Base-by-base conservation (phyloP, 2,329 filamentous ascomycete genomes). In the Madurella mycetomatis region DNA sequence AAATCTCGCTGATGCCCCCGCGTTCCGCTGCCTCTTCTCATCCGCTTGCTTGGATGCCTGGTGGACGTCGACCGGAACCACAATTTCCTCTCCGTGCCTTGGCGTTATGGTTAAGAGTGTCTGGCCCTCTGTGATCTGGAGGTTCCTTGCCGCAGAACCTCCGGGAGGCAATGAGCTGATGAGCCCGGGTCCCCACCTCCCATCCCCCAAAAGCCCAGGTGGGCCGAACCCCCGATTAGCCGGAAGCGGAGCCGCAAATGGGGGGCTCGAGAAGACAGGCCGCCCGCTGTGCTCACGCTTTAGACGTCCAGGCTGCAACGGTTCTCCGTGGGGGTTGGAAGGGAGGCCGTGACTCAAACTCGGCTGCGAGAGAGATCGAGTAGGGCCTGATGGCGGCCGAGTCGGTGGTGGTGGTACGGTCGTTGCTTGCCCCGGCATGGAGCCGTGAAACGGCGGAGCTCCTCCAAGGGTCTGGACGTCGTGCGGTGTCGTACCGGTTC, bases 11-110 rank as follows among this genome's bases (percentile, higher is more conserved):
- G 90, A 95, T 5, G 90, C 90, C 46, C 88, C 88, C 41, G 90
- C 90, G 65, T 95, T 95, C 49, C 90, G 82, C 68, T 87, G 86
- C 53, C 90, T 80, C 72, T 94, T 95, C 69, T 95, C 89, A 65
- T 94, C 88, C 40, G 89, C 88, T 63, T 89, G 84, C 61, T 85
- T 86, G 12, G 90, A 95, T 12, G 87, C 90, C 63, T 90, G 87
- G 62, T 90, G 87, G 42, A 88, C 84, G 67, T 95, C 90, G 9
- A 92, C 84, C 13, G 86, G 85, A 47, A 92, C 83, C 9, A 77
- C 70, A 41, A 83, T 79, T 31, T 71, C 67, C 42, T 73, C 73
- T 41, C 70, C 74, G 62, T 66, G 69, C 51, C 51, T 69, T 44
- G 71, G 71, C 13, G 60, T 69, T 34, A 70, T 70, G 7, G 66